Base-by-base conservation (phyloP, 768 basidiomycete genomes). In the Rossbeevera mucosa region DNA sequence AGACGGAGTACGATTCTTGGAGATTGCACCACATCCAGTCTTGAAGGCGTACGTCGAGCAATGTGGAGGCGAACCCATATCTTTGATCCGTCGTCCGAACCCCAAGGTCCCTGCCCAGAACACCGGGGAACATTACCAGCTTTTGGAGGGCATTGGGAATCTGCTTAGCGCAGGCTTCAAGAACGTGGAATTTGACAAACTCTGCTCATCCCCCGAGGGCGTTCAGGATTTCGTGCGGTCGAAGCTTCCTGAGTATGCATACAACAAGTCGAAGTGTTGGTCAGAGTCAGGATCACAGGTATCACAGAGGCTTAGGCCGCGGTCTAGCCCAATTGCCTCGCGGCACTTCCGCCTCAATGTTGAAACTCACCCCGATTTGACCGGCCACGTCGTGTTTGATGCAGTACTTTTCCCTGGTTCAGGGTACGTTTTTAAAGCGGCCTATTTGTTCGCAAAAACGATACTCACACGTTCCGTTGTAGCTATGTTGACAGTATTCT, bases 321-420 rank as follows among this genome's bases (percentile, higher is more conserved):
- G 61, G 20, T 56, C 65, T 2, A 67, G 75, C 0, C 74, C 76
- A 1, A 57, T 77, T 8, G 72, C 75, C 42, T 59, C 70, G 33
- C 16, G 60, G 0, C 63, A 67, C 36, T 66, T 76, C 43, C 66
- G 67, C 11, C 53, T 79, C 28, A 78, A 52, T 31, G 63, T 53
- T 7, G 63, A 68, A 24, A 53, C 59, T 29, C 69, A 69, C 40
- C 64, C 78, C 0, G 66, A 67, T 21, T 58, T 79, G 8, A 71
- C 74, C 0, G 69, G 77, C 29, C 78, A 79, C 57, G 57, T 76
- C 16, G 74, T 79, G 33, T 68, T 70, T 24, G 73, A 72, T 1
- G 74, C 76, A 20, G 67, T 74, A 0, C 76, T 78, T 22, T 72
- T 77, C 71, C 75, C 40, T 22, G 76, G 75, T 13, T 69, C 76